phyloP scores from a whole-genome alignment of 1,139 yeast genomes.

The Suhomyces bolitotheri region DNA sequence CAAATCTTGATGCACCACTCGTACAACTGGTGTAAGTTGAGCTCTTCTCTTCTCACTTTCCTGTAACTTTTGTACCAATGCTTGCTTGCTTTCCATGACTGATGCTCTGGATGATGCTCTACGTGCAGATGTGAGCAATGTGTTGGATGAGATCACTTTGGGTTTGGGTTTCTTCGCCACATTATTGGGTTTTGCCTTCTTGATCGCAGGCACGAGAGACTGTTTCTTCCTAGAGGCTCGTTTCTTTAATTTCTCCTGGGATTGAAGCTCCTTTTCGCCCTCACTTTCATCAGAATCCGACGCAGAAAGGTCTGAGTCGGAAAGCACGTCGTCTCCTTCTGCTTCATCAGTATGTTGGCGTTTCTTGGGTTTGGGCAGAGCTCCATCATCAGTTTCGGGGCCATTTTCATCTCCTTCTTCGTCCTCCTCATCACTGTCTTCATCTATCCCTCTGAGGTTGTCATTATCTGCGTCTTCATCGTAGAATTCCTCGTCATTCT shows the following conservation, averaged over 20 bases:
- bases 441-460: conserved; percentile 26
- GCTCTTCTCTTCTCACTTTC: conserved; percentile 71
- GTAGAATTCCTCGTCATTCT: conserved; percentile 73
- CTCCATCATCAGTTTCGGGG: conserved; percentile 26
- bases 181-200: conserved; percentile 27
- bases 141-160: conserved; percentile 41
- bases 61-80: conserved; percentile 70
- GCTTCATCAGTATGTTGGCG: conserved; percentile 10
- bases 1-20: conserved; percentile 49
- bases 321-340: conserved; percentile 47
- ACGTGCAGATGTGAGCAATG: conserved; percentile 50
- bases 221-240: conserved; percentile 35
- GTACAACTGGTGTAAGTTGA: conserved; percentile 41
- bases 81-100: conserved; percentile 76
- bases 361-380: conserved; percentile 14
- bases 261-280: conserved; percentile 65
- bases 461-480: conserved; percentile 31
- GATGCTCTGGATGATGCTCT: conserved; percentile 79
- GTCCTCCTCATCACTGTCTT: conserved; percentile 27
- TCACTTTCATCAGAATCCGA: conserved; percentile 60
- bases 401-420: conserved; percentile 18
- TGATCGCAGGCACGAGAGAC: conserved; percentile 47
- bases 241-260: conserved; percentile 47
- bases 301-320: conserved; percentile 54
- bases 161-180: conserved; percentile 20